Evolutionary conservation across 441 rosid species (phyloP).

Genomic region (Syzygium syzygioides): DNA sequence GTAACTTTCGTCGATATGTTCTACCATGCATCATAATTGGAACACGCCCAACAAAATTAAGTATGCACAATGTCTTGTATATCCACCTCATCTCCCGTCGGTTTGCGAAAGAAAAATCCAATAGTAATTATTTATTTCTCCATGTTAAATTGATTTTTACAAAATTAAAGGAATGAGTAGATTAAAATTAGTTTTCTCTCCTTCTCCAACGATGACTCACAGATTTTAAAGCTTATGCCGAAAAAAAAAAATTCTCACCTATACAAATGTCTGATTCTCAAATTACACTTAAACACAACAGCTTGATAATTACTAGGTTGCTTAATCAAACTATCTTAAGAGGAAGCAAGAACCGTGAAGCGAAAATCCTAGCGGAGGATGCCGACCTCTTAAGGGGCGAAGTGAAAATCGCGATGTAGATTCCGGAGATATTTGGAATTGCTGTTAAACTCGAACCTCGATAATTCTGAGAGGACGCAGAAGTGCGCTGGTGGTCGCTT

Average conservation of each 20-base stretch:
- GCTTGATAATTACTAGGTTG: not conserved
- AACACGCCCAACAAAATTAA: not conserved
- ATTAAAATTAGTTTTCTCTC: too few relatives aligned
- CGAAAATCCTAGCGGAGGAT: not conserved
- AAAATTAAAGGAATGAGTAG: too few relatives aligned
- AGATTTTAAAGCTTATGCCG: too few relatives aligned
- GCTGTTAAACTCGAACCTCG: not conserved
- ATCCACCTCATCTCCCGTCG: too few relatives aligned
- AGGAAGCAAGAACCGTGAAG: not conserved
- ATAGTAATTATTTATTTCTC: too few relatives aligned
- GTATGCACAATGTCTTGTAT: not conserved
- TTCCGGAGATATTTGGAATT: not conserved
- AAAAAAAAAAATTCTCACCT: too few relatives aligned
- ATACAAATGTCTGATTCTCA: not conserved
- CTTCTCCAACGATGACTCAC: not conserved
- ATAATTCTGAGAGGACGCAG: not conserved
- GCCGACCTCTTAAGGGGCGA: not conserved
- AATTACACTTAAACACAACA: not conserved
- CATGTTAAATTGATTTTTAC: too few relatives aligned
- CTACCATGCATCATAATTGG: not conserved
- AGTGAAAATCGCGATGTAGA: not conserved
- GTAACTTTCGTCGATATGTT: not conserved
- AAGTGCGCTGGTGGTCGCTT: not conserved
- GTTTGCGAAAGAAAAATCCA: too few relatives aligned
- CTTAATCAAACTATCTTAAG: not conserved